phyloP scores from a whole-genome alignment of 352 stramenopile species.

The Phytophthora podocarpi region DNA sequence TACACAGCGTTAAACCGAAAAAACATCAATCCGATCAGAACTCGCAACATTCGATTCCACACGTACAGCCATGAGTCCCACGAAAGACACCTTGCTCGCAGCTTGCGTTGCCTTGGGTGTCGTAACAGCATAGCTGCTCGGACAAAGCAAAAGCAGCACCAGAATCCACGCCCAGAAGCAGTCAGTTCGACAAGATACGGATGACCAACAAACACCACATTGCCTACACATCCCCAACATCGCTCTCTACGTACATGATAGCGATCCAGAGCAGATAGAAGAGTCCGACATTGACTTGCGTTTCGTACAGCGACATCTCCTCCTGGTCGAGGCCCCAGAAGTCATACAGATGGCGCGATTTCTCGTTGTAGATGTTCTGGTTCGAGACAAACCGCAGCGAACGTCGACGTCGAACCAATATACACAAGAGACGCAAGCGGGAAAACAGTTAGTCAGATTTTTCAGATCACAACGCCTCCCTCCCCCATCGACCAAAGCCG shows the following conservation, averaged over 20 bases:
- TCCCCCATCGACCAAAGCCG: not conserved
- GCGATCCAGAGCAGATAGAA: constrained; percentile 70
- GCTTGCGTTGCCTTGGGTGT: constrained; percentile 41
- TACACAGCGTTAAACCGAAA: not conserved
- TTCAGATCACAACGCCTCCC: not conserved
- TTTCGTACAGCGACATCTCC: constrained; percentile 53
- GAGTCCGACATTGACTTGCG: constrained; percentile 60
- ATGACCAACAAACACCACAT: not conserved
- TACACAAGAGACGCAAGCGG: not conserved
- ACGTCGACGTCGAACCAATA: not conserved
- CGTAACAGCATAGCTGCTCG: constrained; percentile 54
- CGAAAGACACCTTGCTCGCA: constrained; percentile 56
- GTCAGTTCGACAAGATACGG: constrained; percentile 10
- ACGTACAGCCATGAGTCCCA: constrained; percentile 52
- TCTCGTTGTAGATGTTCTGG: constrained; percentile 68
- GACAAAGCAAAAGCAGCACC: constrained; percentile 9
- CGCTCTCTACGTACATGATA: constrained; percentile 58
- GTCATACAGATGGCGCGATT: constrained; percentile 60
- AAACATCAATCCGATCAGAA: not conserved
- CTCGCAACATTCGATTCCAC: not conserved
- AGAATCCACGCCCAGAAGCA: constrained; percentile 1
- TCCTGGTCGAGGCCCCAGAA: constrained; percentile 61
- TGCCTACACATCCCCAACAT: not conserved
- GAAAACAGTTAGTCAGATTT: constrained; percentile 9
- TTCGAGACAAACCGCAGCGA: not conserved